Percentiles rank a stretch among this genome's conserved stretches.
Conservation (phyloP, 192 early-diverging fungal species). For the Backusella macrospora region DNA sequence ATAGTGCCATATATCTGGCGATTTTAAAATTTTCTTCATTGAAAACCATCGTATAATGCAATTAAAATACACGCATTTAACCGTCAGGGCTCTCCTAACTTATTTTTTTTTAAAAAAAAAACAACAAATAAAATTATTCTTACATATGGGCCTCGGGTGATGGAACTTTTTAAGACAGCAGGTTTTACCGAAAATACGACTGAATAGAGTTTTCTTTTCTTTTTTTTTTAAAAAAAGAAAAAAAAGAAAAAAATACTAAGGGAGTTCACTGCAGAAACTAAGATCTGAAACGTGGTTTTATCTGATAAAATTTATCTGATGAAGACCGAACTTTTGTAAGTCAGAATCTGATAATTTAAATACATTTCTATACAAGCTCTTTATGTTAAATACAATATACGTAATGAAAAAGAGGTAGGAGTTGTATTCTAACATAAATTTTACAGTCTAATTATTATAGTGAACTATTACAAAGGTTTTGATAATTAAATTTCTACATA, state of each 20-base stretch:
- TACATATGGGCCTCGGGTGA: neutral
- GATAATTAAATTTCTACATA: neutral
- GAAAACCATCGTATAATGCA: neutral
- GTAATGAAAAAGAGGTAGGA: neutral
- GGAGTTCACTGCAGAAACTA: too few species aligned
- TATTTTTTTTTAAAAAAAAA: neutral
- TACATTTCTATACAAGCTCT: neutral
- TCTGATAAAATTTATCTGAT: neutral
- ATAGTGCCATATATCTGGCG: neutral
- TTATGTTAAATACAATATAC: neutral
- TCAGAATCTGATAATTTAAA: neutral
- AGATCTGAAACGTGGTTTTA: neutral
- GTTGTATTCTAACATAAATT: neutral
- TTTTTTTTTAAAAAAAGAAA: neutral
- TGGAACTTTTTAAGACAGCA: too few species aligned
- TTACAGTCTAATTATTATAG: neutral
- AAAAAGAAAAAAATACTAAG: neutral
- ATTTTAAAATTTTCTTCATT: neutral
- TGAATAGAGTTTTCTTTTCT: neutral
- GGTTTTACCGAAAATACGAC: too few species aligned
- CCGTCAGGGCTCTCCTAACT: neutral
- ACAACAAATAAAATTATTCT: neutral
- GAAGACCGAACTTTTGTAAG: neutral
- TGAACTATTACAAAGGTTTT: neutral
- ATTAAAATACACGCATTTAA: neutral